Conservation (phyloP, 352 stramenopile genomes). For the Pythium rishiriense region DNA sequence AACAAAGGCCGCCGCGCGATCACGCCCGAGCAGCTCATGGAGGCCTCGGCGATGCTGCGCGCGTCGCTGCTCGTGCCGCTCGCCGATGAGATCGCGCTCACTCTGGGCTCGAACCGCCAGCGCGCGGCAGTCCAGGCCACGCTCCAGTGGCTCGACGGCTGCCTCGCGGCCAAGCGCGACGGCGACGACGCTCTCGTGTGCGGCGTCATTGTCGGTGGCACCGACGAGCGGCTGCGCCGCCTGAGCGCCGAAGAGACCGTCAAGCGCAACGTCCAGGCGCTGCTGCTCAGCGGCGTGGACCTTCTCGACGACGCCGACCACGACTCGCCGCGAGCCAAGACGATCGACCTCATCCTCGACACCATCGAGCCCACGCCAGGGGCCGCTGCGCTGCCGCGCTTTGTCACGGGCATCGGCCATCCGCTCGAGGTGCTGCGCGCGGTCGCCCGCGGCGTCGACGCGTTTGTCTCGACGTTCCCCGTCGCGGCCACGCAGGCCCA, state of each 20-base stretch:
- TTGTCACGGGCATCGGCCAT: slow-evolving; percentile 68
- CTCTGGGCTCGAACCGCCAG: slow-evolving; percentile 68
- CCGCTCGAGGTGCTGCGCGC: slow-evolving; percentile 59
- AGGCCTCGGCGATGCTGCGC: slow-evolving; percentile 43
- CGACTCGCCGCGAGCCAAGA: slow-evolving; percentile 39
- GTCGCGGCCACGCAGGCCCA: slow-evolving; percentile 46
- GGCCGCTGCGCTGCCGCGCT: slow-evolving; percentile 38
- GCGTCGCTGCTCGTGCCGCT: slow-evolving; percentile 65
- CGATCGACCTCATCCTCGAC: slow-evolving; percentile 52
- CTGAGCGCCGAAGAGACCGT: slow-evolving; percentile 60
- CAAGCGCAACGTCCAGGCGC: slow-evolving; percentile 64
- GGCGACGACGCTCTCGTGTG: slow-evolving; percentile 37
- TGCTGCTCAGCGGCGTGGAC: slow-evolving; percentile 67
- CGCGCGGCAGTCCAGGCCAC: slow-evolving; percentile 60
- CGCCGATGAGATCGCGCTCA: slow-evolving; percentile 60
- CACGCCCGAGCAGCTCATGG: slow-evolving; percentile 59
- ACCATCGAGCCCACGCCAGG: slow-evolving; percentile 28
- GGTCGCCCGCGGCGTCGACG: slow-evolving; percentile 58
- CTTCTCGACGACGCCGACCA: slow-evolving; percentile 35
- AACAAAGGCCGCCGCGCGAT: slow-evolving; percentile 48
- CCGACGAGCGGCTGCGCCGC: slow-evolving; percentile 51
- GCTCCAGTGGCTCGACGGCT: slow-evolving; percentile 74
- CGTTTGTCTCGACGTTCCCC: slow-evolving; percentile 71
- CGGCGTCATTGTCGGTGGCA: slow-evolving; percentile 69
- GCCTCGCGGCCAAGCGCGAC: slow-evolving; percentile 33